phyloP scores from a whole-genome alignment of 768 basidiomycete species.

The Lactifluus rugatus region DNA sequence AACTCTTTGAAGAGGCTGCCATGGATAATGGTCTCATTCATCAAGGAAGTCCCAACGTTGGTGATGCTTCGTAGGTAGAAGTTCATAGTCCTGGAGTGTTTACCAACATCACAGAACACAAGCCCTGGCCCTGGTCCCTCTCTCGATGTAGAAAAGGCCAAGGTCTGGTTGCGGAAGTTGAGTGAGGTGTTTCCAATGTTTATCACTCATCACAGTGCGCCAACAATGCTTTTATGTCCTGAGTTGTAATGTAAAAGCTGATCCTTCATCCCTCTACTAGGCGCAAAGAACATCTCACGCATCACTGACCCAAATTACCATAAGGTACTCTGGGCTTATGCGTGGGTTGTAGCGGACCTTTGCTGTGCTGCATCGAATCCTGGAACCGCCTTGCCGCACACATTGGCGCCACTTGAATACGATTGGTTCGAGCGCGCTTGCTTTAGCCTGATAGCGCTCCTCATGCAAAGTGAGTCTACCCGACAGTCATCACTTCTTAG shows the following conservation, averaged over 20 bases:
- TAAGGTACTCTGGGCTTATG: neutral
- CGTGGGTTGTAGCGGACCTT: neutral
- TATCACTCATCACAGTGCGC: conserved; percentile 7
- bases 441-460: conserved; percentile 1
- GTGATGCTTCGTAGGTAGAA: neutral
- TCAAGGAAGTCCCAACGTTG: neutral
- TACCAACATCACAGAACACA: neutral
- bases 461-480: conserved; percentile 4
- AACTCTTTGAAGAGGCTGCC: neutral
- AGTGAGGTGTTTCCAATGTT: conserved; percentile 1
- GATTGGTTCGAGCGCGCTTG: neutral
- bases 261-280: neutral
- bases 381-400: too few relatives aligned
- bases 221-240: neutral
- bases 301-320: neutral
- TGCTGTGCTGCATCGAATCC: neutral
- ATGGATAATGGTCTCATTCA: neutral
- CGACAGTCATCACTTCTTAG: neutral
- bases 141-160: neutral
- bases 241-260: too few relatives aligned
- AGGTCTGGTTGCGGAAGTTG: neutral
- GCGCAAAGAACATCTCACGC: neutral
- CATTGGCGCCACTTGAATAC: neutral
- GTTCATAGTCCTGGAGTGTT: too few relatives aligned
- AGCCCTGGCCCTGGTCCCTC: too few relatives aligned